Evolutionary conservation across 1,139 yeast genomes (phyloP).

Genomic region (Lodderomyces oxycetoniae): DNA sequence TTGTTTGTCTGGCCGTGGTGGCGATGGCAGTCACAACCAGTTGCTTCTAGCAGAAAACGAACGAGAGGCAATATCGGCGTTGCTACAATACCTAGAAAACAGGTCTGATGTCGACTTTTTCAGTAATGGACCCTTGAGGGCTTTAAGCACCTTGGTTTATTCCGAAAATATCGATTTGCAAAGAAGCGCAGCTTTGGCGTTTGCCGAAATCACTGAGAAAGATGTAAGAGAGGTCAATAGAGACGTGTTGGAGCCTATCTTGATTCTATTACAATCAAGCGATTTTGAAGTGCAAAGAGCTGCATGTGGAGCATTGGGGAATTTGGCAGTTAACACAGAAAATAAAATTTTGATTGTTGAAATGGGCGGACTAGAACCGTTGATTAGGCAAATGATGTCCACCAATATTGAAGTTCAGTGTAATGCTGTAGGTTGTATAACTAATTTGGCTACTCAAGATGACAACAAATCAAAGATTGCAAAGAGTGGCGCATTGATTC

Average conservation of each 20-base stretch:
- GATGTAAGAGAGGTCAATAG: slow-evolving; percentile 86
- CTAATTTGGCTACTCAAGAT: slow-evolving; percentile 97
- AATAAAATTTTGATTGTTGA: slow-evolving; percentile 90
- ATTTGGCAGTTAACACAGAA: slow-evolving; percentile 92
- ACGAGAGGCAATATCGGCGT: slow-evolving; percentile 89
- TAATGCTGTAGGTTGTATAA: slow-evolving; percentile 97
- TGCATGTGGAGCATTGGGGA: slow-evolving; percentile 97
- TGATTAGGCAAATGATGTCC: slow-evolving; percentile 96
- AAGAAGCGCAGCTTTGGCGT: slow-evolving; percentile 96
- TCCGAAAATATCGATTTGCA: slow-evolving; percentile 93
- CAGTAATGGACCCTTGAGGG: slow-evolving; percentile 83
- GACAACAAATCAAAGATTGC: slow-evolving; percentile 95
- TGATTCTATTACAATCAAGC: slow-evolving; percentile 76
- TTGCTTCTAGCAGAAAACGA: slow-evolving; percentile 89
- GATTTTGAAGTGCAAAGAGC: slow-evolving; percentile 97
- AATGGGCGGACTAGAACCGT: slow-evolving; percentile 96
- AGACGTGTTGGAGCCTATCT: slow-evolving; percentile 89
- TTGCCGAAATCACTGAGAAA: slow-evolving; percentile 97
- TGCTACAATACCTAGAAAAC: slow-evolving; percentile 84
- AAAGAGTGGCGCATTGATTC: slow-evolving; percentile 92
- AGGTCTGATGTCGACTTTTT: slow-evolving; percentile 83
- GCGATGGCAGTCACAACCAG: slow-evolving; percentile 61
- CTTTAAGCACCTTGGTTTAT: slow-evolving; percentile 87
- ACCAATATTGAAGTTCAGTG: slow-evolving; percentile 97
- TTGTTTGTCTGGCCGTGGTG: slow-evolving; percentile 41